Conservation (phyloP, 75 land plant genomes). For the Chamaecyparis obtusa region DNA sequence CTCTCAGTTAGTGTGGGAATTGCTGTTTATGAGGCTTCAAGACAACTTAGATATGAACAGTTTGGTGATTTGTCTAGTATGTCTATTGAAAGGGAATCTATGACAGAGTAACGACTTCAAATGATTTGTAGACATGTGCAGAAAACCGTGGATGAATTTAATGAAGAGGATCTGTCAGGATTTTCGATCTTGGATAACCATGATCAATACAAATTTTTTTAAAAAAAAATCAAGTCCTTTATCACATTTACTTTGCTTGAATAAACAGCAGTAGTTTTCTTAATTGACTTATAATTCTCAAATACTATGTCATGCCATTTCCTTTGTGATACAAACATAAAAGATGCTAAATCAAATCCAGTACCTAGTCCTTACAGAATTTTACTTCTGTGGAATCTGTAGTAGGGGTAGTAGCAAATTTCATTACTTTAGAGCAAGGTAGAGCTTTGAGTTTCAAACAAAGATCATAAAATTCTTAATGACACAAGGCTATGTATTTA, state of each 20-base stretch:
- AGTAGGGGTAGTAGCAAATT: neutral
- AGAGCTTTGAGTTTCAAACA: neutral
- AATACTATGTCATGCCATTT: neutral
- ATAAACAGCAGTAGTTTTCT: neutral
- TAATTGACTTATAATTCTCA: neutral
- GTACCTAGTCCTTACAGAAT: neutral
- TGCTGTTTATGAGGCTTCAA: conserved; percentile 90
- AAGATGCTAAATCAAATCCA: neutral
- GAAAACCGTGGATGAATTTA: neutral
- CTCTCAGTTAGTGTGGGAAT: conserved; percentile 93
- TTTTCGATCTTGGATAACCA: neutral
- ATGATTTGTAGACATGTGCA: neutral
- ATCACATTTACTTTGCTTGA: neutral
- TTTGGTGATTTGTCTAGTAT: conserved; percentile 11
- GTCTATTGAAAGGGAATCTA: neutral
- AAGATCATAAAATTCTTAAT: neutral
- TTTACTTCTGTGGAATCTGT: neutral
- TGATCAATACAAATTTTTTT: too few relatives aligned
- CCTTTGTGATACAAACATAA: neutral
- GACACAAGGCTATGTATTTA: neutral
- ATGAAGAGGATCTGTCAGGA: neutral
- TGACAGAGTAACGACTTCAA: neutral
- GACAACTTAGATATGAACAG: conserved; percentile 81
- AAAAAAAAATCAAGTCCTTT: neutral
- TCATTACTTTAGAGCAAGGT: neutral